Evolutionary conservation across 805 yeast species (phyloP), one percentile per base, ranked within the genome.

Genomic region (Deakozyma indianensis): DNA sequence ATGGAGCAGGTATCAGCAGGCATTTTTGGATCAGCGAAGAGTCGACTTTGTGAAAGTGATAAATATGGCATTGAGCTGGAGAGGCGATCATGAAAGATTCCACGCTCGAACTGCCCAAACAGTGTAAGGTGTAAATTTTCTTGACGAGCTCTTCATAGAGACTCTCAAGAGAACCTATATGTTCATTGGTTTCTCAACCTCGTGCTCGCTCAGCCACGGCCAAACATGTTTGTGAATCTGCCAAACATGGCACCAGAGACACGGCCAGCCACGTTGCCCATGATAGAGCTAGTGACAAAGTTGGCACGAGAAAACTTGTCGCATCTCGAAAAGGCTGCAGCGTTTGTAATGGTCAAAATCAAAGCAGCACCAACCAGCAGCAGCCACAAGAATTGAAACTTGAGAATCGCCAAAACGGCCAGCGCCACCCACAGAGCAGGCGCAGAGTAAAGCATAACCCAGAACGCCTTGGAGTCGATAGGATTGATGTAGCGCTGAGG

Each of bases 251-350:
- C 45, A 2, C 53, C 46, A n/a, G 60, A 51, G 2, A 32, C 38
- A 32, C 16, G 38, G 4, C 38, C 38, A 5, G 38, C 38, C 7
- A 61, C 60, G 27, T 48, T 49, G 16, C 61, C 64, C 52, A 80
- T 67, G 7, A 82, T 57, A 52, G 69, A 73, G 18, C 38, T 32
- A 3, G 88, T 85, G 44, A 82, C 58, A 45, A 67, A 70, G 58
- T 81, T 81, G 23, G 94, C 95, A 58, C 78, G 82, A 43, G 94
- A 85, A 64, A 88, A 90, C 65, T 83, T 85, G 60, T 88, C 96
- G 63, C 96, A 86, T 55, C 84, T 74, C 22, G 94, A 83, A 63
- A 84, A 90, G 0, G 96, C 96, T 66, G 85, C 69, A 1, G 94
- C 80, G 60, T 90, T 90, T 43, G 94, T 84, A 41, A 78, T 57